phyloP scores from a whole-genome alignment of 371 early-diverging fungal species.

The Mucor racemosus region DNA sequence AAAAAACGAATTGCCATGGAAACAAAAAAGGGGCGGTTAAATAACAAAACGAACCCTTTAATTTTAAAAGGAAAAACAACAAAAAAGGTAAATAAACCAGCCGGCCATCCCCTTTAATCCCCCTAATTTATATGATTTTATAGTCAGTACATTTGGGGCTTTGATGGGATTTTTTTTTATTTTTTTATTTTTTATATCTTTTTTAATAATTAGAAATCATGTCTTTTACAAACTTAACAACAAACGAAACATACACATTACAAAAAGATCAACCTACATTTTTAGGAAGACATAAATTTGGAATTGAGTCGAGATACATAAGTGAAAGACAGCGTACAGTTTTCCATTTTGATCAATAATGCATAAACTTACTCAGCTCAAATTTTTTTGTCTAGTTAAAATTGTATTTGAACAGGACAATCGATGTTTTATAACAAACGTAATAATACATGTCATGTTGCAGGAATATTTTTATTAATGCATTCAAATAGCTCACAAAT shows the following conservation, averaged over 20 bases:
- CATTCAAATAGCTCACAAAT: neutral
- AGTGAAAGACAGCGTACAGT: slow-evolving; percentile 14
- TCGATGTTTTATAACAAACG: slow-evolving; percentile 18
- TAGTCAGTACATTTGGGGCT: slow-evolving; percentile 3
- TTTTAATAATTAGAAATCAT: neutral
- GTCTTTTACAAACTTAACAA: slow-evolving; percentile 14
- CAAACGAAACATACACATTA: slow-evolving; percentile 3
- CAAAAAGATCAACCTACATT: neutral
- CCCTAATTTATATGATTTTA: neutral
- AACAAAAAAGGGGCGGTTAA: neutral
- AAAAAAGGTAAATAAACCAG: too few species aligned
- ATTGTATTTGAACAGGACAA: neutral
- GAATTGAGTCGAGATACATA: slow-evolving; percentile 6
- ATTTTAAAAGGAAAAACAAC: neutral
- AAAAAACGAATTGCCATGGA: slow-evolving; percentile 1
- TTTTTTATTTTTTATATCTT: neutral
- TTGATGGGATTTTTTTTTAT: too few species aligned
- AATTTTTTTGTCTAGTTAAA: neutral
- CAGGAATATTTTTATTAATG: too few species aligned
- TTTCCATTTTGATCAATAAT: neutral
- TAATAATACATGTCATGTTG: neutral
- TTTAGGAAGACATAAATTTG: slow-evolving; percentile 16
- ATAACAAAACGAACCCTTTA: neutral
- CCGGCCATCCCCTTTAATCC: too few species aligned
- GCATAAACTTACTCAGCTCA: neutral